These are phyloP conservation scores for Martensiomyces pterosporus DNA, from an alignment of 192 early-diverging fungal species.

Conservation along the genomic window DNA sequence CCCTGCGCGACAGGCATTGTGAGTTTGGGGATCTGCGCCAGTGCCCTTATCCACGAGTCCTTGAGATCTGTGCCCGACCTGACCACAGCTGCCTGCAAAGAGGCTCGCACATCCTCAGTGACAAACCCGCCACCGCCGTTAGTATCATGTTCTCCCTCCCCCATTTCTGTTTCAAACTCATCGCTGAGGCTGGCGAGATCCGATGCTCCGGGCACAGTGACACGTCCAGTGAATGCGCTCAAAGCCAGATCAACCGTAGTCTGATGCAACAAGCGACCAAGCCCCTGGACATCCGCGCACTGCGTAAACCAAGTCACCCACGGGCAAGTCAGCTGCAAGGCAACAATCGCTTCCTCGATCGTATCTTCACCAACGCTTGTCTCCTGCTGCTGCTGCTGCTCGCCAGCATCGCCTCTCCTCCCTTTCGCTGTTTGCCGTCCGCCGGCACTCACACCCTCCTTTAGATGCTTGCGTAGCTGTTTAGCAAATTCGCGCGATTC, in stretches of 20 bases:
- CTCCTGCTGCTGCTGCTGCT: neutral
- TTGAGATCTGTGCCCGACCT: slow-evolving; percentile 23
- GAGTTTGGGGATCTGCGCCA: slow-evolving; percentile 43
- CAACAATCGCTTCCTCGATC: slow-evolving; percentile 22
- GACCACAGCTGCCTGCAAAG: slow-evolving; percentile 18
- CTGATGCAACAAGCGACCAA: slow-evolving; percentile 27
- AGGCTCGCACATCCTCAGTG: slow-evolving; percentile 7
- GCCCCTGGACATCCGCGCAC: slow-evolving; percentile 17
- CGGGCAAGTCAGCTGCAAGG: slow-evolving; percentile 26
- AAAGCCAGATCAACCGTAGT: slow-evolving; percentile 33
- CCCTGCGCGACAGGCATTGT: slow-evolving; percentile 27
- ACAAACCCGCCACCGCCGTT: too few species aligned
- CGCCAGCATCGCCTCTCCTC: too few species aligned
- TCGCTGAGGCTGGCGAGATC: too few species aligned
- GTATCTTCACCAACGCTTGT: slow-evolving; percentile 4
- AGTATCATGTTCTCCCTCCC: too few species aligned
- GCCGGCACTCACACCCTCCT: neutral
- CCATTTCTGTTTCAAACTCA: too few species aligned
- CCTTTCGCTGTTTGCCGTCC: neutral
- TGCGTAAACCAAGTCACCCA: slow-evolving; percentile 33
- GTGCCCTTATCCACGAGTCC: slow-evolving; percentile 31
- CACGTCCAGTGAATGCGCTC: too few species aligned
- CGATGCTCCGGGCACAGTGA: too few species aligned
- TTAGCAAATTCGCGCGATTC: slow-evolving; percentile 38
- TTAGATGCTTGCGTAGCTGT: slow-evolving; percentile 27